Evolutionary conservation across 805 yeast genomes (phyloP), one percentile per base, ranked within the genome.

Genomic region (Kuraishia ogatae): DNA sequence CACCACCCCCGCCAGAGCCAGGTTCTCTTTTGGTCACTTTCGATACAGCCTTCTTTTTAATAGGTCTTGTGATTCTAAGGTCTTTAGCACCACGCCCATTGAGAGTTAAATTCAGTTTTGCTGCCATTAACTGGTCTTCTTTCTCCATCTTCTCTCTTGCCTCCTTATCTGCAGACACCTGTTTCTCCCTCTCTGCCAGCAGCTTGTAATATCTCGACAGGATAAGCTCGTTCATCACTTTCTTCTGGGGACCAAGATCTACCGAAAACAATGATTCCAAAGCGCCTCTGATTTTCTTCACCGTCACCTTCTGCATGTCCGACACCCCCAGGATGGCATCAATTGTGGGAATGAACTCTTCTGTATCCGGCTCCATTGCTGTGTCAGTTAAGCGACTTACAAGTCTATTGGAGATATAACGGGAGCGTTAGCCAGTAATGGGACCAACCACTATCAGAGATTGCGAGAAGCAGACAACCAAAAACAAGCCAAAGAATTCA

Each of bases 281-380:
- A 0, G 92, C 93, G 57, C 77, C 76, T 58, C 96, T 73, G 23
- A 89, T 81, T 64, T 80, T 79, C 66, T 85, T 86, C 6, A 87
- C 90, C 0, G 92, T 81, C 17, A 88, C 82, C 57, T 79, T 75
- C 57, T 84, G 85, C 35, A 87, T 74, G 61, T 88, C 86, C 0
- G 92, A 81, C 6, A 82, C 91, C 52, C 84, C 73, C 43, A 89
- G 69, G 11, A 89, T 87, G 1, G 96, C 87, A 65, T 85, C 91
- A 43, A 86, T 83, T 58, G 85, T 82, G 2, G 89, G 86, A 6
- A 76, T 68, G 59, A 79, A 84, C 56, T 76, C 70, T 5, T 67
- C 65, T 11, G 67, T 64, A 13, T 63, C 29, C 4, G 15, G 22
- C 28, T 48, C 51, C 50, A 48, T 46, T 46, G 28, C 17, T 21